Percentiles rank a stretch among this genome's conserved stretches.
Evolutionary conservation across 1,284 basidiomycete genomes (phyloP).

Genomic region (Pterulicium gracile): DNA sequence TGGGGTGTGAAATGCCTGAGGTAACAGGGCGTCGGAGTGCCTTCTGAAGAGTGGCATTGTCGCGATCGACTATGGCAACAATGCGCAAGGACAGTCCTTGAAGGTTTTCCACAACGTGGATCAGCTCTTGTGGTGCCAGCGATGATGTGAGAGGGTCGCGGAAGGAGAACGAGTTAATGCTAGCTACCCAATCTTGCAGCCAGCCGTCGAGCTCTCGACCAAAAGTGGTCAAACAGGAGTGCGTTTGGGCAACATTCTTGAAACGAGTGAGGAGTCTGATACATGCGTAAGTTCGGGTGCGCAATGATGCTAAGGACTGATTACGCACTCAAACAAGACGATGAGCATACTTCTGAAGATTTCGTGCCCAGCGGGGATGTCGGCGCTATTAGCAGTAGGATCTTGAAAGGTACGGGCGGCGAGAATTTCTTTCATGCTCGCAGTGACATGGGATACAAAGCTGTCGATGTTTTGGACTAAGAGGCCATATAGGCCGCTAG

Average conservation of each 20-base stretch:
- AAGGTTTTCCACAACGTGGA: slow-evolving; percentile 23
- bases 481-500: slow-evolving; percentile 41
- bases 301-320: slow-evolving; percentile 2
- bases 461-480: slow-evolving; percentile 29
- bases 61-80: slow-evolving; percentile 17
- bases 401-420: slow-evolving; percentile 30
- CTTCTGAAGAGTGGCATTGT: slow-evolving; percentile 9
- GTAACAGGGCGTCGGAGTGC: not conserved
- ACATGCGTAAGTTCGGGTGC: not conserved
- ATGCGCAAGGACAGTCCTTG: slow-evolving; percentile 7
- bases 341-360: slow-evolving; percentile 37
- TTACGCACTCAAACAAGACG: slow-evolving; percentile 42
- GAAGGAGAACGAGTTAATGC: slow-evolving; percentile 25
- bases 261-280: slow-evolving; percentile 48
- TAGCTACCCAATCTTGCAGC: slow-evolving; percentile 35
- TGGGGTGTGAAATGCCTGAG: slow-evolving; percentile 9
- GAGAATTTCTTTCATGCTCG: slow-evolving; percentile 33
- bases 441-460: slow-evolving; percentile 20
- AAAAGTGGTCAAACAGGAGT: slow-evolving; percentile 32
- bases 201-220: slow-evolving; percentile 31
- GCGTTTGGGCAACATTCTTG: slow-evolving; percentile 38
- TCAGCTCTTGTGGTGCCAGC: slow-evolving; percentile 34
- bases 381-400: not conserved
- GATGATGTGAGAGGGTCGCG: slow-evolving; percentile 27
- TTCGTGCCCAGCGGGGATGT: slow-evolving; percentile 12